Base-by-base conservation (phyloP, 1,139 yeast species). In the Zygosaccharomyces pseudobailii region DNA sequence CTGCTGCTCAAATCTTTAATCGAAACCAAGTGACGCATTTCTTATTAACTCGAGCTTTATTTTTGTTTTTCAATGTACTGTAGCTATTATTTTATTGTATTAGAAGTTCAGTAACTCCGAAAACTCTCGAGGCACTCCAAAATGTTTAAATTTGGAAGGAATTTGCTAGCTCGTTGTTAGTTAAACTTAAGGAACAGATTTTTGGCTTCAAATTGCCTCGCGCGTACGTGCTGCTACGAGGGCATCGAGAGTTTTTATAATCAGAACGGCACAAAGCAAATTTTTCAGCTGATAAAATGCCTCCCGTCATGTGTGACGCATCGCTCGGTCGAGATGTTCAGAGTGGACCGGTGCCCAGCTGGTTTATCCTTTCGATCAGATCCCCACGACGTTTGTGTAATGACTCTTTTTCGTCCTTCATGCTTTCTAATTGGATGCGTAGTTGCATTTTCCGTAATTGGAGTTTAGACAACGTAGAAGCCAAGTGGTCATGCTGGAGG, bases 1-100 rank as follows among this genome's bases (percentile, higher is more conserved):
- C 74, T 71, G 49, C 82, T 78, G 13, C 85, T 65, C 51, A 90
- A 73, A 61, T 88, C 95, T 34, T 86, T 79, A 57, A 87, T 89
- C 39, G 87, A 84, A 10, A 87, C 77, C 61, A 90, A 74, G 64
- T 89, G 96, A 66, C 90, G 86, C 41, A 45, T 39, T 9, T 9
- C 22, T 31, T 24, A 8, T 24, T 24, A 6, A 2, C 9, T 24
- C 27, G 27, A 6, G 27, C 2, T 24, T 24, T 24, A 10, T 19
- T n/a, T 30, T 10, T 30, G 10, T 4, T 30, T 10, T 30, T 30
- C 19, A 17, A 34, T 40, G 21, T 27, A 5, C 40, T 30, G 32
- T 40, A 23, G 41, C 37, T 41, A 45, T 42, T 40, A 30, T 32
- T 22, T 38, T 30, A 21, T 20, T 33, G 27, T 38, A 6, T 24